A percentile compares a stretch with the other conserved stretches of the same genome.
These are phyloP conservation scores for Brettanomyces custersianus DNA, from an alignment of 805 yeast species.

Conservation along the genomic window DNA sequence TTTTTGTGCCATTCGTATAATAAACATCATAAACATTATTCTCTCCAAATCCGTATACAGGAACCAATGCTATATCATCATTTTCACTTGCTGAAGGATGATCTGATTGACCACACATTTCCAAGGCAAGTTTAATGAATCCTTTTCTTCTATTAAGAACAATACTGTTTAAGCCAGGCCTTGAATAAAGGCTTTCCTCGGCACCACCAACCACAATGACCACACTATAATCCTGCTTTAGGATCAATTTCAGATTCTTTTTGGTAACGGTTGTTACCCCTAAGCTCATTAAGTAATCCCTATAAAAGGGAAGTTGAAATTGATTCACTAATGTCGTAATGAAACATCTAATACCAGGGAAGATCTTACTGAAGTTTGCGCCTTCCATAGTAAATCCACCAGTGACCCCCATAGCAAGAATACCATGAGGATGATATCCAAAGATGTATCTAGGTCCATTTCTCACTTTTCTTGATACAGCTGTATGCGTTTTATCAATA, in stretches of 20 bases:
- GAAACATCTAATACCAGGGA: slow-evolving; percentile 78
- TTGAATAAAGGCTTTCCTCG: slow-evolving; percentile 67
- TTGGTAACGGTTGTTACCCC: slow-evolving; percentile 82
- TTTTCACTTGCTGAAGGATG: background rate
- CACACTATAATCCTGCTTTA: slow-evolving; percentile 60
- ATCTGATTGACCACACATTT: slow-evolving; percentile 27
- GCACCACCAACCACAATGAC: slow-evolving; percentile 95
- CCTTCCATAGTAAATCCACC: slow-evolving; percentile 83
- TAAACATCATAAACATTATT: slow-evolving; percentile 43
- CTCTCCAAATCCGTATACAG: slow-evolving; percentile 87
- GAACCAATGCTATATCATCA: slow-evolving; percentile 73
- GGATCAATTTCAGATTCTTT: slow-evolving; percentile 53
- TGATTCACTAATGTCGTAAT: slow-evolving; percentile 75
- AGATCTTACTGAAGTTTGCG: slow-evolving; percentile 51
- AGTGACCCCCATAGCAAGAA: slow-evolving; percentile 82
- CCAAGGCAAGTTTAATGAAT: slow-evolving; percentile 75
- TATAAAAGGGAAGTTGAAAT: slow-evolving; percentile 70
- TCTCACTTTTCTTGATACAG: slow-evolving; percentile 21
- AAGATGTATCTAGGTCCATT: slow-evolving; percentile 73
- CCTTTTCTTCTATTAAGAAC: slow-evolving; percentile 76
- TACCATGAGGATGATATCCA: slow-evolving; percentile 95
- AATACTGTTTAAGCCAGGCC: slow-evolving; percentile 53
- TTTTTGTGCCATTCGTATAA: slow-evolving; percentile 17
- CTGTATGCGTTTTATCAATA: background rate
- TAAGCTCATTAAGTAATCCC: slow-evolving; percentile 72